These are phyloP conservation scores for Spiraea crenata DNA, from an alignment of 331 rosid species.

Conservation along the genomic window DNA sequence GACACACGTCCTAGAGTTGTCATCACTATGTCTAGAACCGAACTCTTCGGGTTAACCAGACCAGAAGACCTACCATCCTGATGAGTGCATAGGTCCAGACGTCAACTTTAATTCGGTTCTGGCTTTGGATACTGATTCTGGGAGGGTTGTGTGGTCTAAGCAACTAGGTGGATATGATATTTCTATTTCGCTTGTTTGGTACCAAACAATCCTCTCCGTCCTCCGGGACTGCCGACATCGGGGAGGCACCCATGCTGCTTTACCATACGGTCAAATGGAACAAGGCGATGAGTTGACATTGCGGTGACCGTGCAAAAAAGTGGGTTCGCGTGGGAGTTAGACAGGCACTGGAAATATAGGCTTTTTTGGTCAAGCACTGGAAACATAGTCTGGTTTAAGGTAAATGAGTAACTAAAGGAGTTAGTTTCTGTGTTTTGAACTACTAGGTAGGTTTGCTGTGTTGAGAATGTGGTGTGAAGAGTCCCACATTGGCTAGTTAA, in stretches of 20 bases:
- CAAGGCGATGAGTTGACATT: conserved; percentile 21
- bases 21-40: conserved; percentile 41
- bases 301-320: conserved; percentile 44
- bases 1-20: conserved; percentile 29
- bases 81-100: conserved; percentile 37
- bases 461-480: too few relatives aligned
- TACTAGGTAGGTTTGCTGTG: too few relatives aligned
- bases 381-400: conserved; percentile 37
- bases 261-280: conserved; percentile 17
- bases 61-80: conserved; percentile 26
- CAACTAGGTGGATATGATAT: conserved; percentile 45
- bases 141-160: conserved; percentile 31
- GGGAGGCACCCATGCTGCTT: conserved; percentile 42
- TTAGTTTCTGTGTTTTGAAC: too few relatives aligned
- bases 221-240: conserved; percentile 46
- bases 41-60: conserved; percentile 28
- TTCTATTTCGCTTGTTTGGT: conserved; percentile 27
- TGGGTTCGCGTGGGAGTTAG: conserved; percentile 43
- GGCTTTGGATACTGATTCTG: conserved; percentile 29
- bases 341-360: too few relatives aligned
- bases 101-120: conserved; percentile 33
- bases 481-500: too few relatives aligned
- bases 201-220: conserved; percentile 46
- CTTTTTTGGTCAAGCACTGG: too few relatives aligned
- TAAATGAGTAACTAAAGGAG: background rate